Percentiles rank a stretch among this genome's conserved stretches.
Evolutionary conservation across 1,284 basidiomycete genomes (phyloP).

Genomic region (Hemileia vastatrix): DNA sequence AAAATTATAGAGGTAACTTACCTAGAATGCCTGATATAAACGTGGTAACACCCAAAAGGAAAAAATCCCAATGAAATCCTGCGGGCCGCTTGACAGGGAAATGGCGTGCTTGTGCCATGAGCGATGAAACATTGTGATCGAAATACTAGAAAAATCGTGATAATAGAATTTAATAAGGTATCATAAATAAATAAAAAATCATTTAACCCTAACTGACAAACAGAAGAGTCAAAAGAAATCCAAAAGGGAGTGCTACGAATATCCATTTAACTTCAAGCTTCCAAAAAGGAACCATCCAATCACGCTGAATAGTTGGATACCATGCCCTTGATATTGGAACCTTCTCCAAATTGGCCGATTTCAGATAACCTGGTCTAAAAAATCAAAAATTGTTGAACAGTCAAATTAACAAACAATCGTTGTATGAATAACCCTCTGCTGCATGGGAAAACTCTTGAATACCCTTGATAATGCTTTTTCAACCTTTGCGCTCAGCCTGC

Average conservation of each 20-base stretch:
- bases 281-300: constrained; percentile 89
- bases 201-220: constrained; percentile 1
- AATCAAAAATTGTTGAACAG: background rate
- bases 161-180: background rate
- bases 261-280: constrained; percentile 80
- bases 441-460: no score
- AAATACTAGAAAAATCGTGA: constrained; percentile 31
- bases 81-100: constrained; percentile 85
- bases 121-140: constrained; percentile 62
- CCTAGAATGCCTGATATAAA: constrained; percentile 84
- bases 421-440: no score
- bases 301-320: constrained; percentile 60
- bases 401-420: no score
- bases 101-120: constrained; percentile 85
- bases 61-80: constrained; percentile 67
- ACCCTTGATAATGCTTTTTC: no score
- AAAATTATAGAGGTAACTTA: constrained; percentile 59
- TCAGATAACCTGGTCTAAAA: constrained; percentile 62
- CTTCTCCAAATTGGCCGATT: constrained; percentile 54
- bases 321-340: constrained; percentile 63
- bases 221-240: constrained; percentile 37
- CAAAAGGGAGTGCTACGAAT: constrained; percentile 59
- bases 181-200: background rate
- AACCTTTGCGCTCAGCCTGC: no score
- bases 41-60: constrained; percentile 80